Evolutionary conservation across 257 asterid species (phyloP), one percentile per base, ranked within the genome.

Genomic region (Misopates orontium): DNA sequence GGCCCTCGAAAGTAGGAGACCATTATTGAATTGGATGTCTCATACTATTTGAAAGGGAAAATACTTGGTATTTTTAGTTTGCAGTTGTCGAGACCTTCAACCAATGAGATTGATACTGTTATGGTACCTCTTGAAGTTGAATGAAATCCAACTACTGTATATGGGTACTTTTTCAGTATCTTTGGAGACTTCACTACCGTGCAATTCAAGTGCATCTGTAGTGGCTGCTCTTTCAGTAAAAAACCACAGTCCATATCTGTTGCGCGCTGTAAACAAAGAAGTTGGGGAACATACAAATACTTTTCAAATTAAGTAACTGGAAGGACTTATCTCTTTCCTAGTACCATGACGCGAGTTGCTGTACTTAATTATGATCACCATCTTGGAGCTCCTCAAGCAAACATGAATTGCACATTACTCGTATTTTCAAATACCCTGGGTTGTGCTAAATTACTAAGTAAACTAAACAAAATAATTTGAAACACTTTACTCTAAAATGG

Each of bases 61-160:
- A 18, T 86, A 71, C 56, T 41, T 63, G 96, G 89, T 70, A 85
- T 83, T 59, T 67, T 91, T 71, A 83, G 87, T 75, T 32, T 92
- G 74, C 75, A 79, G 66, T 77, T 89, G 76, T 67, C n/a, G n/a
- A n/a, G n/a, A n/a, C n/a, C n/a, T n/a, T n/a, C n/a, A n/a, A n/a
- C n/a, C n/a, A n/a, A n/a, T 73, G 61, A 85, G 67, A 64, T 67
- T 3, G 90, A 85, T 69, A 84, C 88, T 63, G 73, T 89, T 54
- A 55, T 89, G 70, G 77, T 92, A 52, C 97, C 98, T 51, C 87
- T 92, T 69, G 96, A 92, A 65, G 95, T 82, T 25, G 87, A 85
- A 51, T 62, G 80, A 60, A 70, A 60, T 60, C 81, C 51, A 41
- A 71, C 32, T 50, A 56, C 85, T 62, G 17, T 75, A 78, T 57